Base-by-base conservation (phyloP, 257 asterid species). In the Gentiana straminea region DNA sequence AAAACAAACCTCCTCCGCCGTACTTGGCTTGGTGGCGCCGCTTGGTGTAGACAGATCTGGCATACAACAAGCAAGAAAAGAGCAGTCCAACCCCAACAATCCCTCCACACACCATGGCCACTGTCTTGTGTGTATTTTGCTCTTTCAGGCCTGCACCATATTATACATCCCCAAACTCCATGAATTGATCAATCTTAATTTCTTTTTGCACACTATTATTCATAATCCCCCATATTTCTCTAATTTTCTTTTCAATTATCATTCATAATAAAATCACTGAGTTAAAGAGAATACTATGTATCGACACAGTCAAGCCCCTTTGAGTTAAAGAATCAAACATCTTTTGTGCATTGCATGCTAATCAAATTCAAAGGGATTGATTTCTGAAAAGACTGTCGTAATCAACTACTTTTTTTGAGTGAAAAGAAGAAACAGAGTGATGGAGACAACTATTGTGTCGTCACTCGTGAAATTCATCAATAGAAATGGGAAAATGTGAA, bases 91-190 rank as follows among this genome's bases (percentile, higher is more conserved):
- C 61, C 33, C 84, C 95, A 60, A 70, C 84, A 2, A 77, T 43
- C 56, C 94, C 96, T 59, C 98, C 98, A 58, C 86, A 63, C 54
- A 75, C 81, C 44, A 90, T 76, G 7, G 96, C 98, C 3, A 86
- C 65, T 2, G 83, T 82, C 79, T 82, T 86, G 79, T 86, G 83
- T 36, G 94, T 56, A 41, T 62, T 82, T 62, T 54, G 58, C 62
- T 67, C 71, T 51, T 69, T 59, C 68, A 24, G 24, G 24, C 86
- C 89, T 76, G 58, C 57, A 68, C 58, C 67, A 64, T 24, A 35
- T 62, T 73, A 71, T 63, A 63, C 33, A 36, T 58, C 35, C 2
- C 1, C 50, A 7, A 44, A 12, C 55, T 52, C 46, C 55, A 59
- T 48, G n/a, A 35, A 35, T 45, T 53, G 35, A 33, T 33, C 53